phyloP scores from a whole-genome alignment of 164 flowering plant species.

The Cinnamomum micranthum region DNA sequence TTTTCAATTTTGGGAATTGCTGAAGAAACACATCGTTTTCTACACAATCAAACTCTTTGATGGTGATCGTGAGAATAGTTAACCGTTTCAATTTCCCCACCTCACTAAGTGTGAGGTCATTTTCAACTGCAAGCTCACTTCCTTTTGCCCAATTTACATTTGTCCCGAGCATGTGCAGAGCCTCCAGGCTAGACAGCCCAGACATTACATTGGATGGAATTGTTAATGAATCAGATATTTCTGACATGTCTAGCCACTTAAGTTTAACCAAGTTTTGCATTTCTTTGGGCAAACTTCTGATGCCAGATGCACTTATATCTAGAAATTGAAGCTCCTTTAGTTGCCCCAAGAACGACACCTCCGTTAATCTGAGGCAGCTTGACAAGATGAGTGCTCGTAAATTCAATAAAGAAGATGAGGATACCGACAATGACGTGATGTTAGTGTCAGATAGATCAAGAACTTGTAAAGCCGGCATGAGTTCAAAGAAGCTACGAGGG shows the following conservation, averaged over 20 bases:
- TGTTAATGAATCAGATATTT: too few relatives aligned
- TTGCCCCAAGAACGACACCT: neutral
- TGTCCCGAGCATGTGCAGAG: neutral
- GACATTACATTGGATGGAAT: neutral
- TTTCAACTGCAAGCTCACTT: neutral
- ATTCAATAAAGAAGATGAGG: neutral
- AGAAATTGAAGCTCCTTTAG: constrained; percentile 3
- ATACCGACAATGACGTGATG: neutral
- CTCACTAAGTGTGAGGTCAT: neutral
- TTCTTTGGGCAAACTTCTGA: neutral
- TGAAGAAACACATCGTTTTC: too few relatives aligned
- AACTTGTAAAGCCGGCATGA: constrained; percentile 1
- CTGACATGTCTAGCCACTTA: neutral
- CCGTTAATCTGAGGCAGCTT: neutral
- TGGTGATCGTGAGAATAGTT: neutral
- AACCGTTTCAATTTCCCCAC: neutral
- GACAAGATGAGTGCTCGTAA: neutral
- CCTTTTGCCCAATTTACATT: neutral
- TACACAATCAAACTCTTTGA: neutral
- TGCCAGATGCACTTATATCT: neutral
- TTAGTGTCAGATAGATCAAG: neutral
- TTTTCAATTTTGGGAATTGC: neutral
- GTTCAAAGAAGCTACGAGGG: neutral
- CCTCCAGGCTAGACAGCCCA: neutral
- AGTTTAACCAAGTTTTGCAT: neutral